phyloP scores from a whole-genome alignment of 495 filamentous ascomycete genomes.

The Penicillium ucsense region DNA sequence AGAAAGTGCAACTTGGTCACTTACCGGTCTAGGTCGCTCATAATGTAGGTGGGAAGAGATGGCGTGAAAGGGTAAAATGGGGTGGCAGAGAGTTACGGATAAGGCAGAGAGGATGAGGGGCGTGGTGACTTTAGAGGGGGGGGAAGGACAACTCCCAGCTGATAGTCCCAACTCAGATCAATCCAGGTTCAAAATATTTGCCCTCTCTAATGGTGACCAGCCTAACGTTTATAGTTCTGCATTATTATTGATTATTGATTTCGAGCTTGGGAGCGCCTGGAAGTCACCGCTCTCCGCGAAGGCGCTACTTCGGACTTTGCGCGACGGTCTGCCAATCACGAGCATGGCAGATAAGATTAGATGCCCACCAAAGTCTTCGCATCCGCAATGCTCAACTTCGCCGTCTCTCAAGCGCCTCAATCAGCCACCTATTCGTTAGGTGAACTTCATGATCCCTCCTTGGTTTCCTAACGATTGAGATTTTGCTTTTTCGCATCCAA shows the following conservation, averaged over 20 bases:
- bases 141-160: neutral
- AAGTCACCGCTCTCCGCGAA: too few relatives aligned
- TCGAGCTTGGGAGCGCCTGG: too few relatives aligned
- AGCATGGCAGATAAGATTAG: conserved; percentile 35
- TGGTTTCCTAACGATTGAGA: too few relatives aligned
- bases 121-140: conserved; percentile 2
- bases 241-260: too few relatives aligned
- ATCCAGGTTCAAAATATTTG: neutral
- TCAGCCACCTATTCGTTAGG: conserved; percentile 15
- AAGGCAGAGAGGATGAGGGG: conserved; percentile 1
- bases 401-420: conserved; percentile 10
- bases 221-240: too few relatives aligned
- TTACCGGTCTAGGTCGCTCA: conserved; percentile 85
- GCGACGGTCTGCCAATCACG: conserved; percentile 23
- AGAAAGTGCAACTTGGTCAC: neutral
- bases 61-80: neutral
- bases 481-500: conserved; percentile 12
- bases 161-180: conserved; percentile 7
- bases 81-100: neutral
- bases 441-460: conserved; percentile 11
- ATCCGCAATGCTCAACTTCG: neutral
- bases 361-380: conserved; percentile 23
- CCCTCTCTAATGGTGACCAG: too few relatives aligned
- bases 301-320: conserved; percentile 2
- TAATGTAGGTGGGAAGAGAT: conserved; percentile 28